Evolutionary conservation across 2,329 filamentous ascomycete genomes (phyloP), one percentile per base, ranked within the genome.

Genomic region (Hirsutella rhossiliensis): DNA sequence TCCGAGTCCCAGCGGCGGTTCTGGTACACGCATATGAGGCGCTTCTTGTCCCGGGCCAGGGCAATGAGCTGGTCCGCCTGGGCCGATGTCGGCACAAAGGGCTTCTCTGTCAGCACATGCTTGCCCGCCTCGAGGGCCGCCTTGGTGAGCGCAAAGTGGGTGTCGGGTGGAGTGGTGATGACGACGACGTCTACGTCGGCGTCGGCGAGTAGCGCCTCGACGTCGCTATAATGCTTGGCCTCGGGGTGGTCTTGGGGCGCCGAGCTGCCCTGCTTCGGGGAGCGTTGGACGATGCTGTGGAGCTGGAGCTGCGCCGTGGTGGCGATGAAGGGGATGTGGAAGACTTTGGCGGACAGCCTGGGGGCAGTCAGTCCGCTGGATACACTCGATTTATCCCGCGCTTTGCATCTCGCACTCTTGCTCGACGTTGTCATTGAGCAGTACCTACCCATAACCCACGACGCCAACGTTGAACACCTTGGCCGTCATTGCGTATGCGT

Each of bases 31-130:
- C 78, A 78, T 47, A 85, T 61, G 38, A 80, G 58, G 44, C 68
- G 69, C 32, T 66, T 61, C 40, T 70, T 60, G 46, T 71, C 60
- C 49, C 69, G 61, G 11, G 80, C 75, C 41, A 81, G 63, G 11
- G 62, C 60, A 38, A 75, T 71, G 7, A 90, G 74, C 51, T 76
- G 64, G 30, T 76, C 70, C 11, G 84, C 84, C 62, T 89, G 80
- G 46, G 75, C 68, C 2, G 75, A 68, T 2, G 80, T 84, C 18
- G 84, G 81, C 12, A 86, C 83, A 59, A 90, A 90, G 3, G 86
- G 86, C 68, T 90, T 90, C 67, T 90, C 86, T 41, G 84, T 82
- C 43, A 90, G 69, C 23, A 89, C 82, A 60, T 90, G 81, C 67
- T 89, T 89, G 53, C 81, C 80, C 11, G 74, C 68, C 56, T 82